Evolutionary conservation across 306 rosid genomes (phyloP), one percentile per base, ranked within the genome.

Genomic region (Pterocarpus santalinus): DNA sequence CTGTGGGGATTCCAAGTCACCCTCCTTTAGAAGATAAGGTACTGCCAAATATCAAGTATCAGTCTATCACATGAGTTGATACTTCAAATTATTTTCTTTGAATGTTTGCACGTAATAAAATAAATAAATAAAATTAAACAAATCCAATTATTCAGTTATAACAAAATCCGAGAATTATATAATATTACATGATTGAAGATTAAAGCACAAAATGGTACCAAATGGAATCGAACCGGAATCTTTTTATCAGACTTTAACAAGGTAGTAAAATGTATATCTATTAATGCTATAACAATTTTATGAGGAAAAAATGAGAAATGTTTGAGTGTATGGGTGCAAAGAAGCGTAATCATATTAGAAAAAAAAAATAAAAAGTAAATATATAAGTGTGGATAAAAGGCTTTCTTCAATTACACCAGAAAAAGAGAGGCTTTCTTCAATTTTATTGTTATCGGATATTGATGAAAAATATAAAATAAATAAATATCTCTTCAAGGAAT

Each of bases 1-100:
- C 63, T 61, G 22, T 32, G 41, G 34, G 12, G 2, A 32, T 49
- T 80, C 86, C 88, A 84, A 65, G 69, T 84, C 83, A 78, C 64
- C 30, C 65, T 30, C 57, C 16, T 34, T 56, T 5, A 36, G 3
- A 84, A 39, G 53, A 82, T 87, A 78, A 84, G 64, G 64, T 65
- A 30, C 30, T 32, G 65, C 66, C 81, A 72, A 67, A 53, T 44
- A 79, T 75, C 81, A 78, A 38, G 39, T 39, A 43, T 43, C 43
- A 3, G 7, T 39, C 47, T 43, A 14, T 82, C 85, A 81, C 80
- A 57, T 81, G 74, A 81, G 16, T 34, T 7, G n/a, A 3, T 39
- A 15, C 62, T 75, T 69, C 79, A 82, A 69, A 70, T 76, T 9
- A 36, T 35, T 39, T 77, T 64, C 6, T 64, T 76, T 76, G 52